phyloP scores from a whole-genome alignment of 495 filamentous ascomycete species.

The Penicillium fimorum region DNA sequence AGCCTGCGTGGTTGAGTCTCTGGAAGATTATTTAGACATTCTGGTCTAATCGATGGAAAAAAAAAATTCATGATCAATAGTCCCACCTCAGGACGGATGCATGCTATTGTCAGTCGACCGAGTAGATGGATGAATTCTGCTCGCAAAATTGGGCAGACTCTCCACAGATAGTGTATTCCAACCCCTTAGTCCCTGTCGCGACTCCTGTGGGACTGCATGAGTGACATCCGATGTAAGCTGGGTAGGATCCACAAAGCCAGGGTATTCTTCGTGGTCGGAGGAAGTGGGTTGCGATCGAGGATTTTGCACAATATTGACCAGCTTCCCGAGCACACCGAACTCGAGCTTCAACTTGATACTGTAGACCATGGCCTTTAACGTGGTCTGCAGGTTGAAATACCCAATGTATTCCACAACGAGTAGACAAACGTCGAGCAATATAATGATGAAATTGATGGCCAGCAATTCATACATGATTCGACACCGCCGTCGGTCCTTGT shows the following conservation, averaged over 20 bases:
- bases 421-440: constrained; percentile 53
- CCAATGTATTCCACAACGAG: constrained; percentile 54
- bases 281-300: constrained; percentile 35
- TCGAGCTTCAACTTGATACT: constrained; percentile 64
- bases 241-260: constrained; percentile 40
- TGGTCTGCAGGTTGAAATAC: constrained; percentile 53
- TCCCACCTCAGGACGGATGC: constrained; percentile 17
- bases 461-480: constrained; percentile 53
- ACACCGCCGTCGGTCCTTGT: constrained; percentile 39
- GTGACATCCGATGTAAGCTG: constrained; percentile 40
- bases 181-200: constrained; percentile 15
- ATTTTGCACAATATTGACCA: constrained; percentile 38
- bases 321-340: constrained; percentile 53
- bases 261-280: constrained; percentile 36
- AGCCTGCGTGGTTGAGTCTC: neutral
- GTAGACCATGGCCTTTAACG: constrained; percentile 57
- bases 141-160: constrained; percentile 32
- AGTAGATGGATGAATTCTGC: constrained; percentile 23
- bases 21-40: neutral
- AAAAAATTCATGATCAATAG: neutral
- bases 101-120: constrained; percentile 19
- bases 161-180: constrained; percentile 39
- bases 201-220: constrained; percentile 29
- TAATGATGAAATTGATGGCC: constrained; percentile 55
- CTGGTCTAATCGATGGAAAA: neutral